Conservation (phyloP, 1,284 basidiomycete genomes). For the Phlebopus sp. region DNA sequence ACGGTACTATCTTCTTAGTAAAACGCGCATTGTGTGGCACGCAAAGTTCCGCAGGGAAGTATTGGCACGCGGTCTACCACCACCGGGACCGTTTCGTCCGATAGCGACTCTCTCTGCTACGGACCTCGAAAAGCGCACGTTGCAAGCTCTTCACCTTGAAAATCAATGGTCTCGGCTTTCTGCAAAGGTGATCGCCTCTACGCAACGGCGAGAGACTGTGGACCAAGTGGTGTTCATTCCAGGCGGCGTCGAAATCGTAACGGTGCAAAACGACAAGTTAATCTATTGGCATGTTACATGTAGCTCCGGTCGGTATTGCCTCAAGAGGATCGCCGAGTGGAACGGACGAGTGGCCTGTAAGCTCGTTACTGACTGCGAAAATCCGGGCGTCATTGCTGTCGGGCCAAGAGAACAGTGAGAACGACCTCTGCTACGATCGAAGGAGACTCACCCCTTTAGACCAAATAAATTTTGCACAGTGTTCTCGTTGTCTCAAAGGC, state of each 20-base stretch:
- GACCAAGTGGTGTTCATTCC: slow-evolving; percentile 29
- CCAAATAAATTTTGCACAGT: slow-evolving; percentile 19
- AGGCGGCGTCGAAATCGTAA: slow-evolving; percentile 26
- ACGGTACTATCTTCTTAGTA: slow-evolving; percentile 27
- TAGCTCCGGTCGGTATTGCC: slow-evolving; percentile 11
- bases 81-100: slow-evolving; percentile 15
- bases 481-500: slow-evolving; percentile 13
- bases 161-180: slow-evolving; percentile 20
- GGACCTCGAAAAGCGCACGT: slow-evolving; percentile 27
- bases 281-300: slow-evolving; percentile 23
- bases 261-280: slow-evolving; percentile 25
- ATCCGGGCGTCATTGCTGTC: slow-evolving; percentile 19
- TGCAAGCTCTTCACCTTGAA: slow-evolving; percentile 26
- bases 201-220: slow-evolving; percentile 6
- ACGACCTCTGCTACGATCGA: slow-evolving; percentile 2
- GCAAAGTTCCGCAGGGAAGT: slow-evolving; percentile 21
- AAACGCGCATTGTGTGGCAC: slow-evolving; percentile 23
- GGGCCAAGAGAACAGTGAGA: slow-evolving; percentile 15
- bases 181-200: slow-evolving; percentile 12
- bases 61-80: slow-evolving; percentile 20
- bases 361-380: slow-evolving; percentile 19
- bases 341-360: slow-evolving; percentile 18
- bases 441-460: slow-evolving; percentile 11
- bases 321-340: slow-evolving; percentile 24
- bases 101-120: slow-evolving; percentile 15